Percentiles rank a stretch among this genome's conserved stretches.
Evolutionary conservation across 805 yeast genomes (phyloP).

Genomic region (Candida schatavii): DNA sequence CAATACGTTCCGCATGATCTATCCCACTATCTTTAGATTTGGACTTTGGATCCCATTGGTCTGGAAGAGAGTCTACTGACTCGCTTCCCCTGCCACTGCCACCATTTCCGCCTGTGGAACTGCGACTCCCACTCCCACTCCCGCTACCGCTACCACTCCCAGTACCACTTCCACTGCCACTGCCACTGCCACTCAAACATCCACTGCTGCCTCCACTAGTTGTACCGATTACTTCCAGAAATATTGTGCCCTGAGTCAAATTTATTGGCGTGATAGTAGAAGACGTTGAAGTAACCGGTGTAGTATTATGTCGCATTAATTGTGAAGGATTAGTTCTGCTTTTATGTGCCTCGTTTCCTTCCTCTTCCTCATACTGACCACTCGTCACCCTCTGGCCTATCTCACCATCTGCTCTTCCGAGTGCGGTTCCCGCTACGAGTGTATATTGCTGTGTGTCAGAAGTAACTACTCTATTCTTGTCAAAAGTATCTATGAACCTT

Average conservation of each 20-base stretch:
- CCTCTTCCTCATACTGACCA: slow-evolving; percentile 2
- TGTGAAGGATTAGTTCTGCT: background rate
- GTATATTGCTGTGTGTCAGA: background rate
- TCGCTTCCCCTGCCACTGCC: background rate
- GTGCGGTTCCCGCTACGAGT: background rate
- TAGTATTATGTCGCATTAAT: background rate
- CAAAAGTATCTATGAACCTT: slow-evolving; percentile 1
- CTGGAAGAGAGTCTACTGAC: background rate
- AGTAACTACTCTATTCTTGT: background rate
- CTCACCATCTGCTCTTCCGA: background rate
- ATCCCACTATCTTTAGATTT: background rate
- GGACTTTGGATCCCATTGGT: background rate
- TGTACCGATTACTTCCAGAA: background rate
- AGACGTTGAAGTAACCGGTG: background rate
- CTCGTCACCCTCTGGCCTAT: too few relatives aligned
- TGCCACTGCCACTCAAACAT: too few relatives aligned
- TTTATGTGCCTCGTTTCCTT: background rate
- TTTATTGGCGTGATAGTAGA: background rate
- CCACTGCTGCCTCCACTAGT: background rate
- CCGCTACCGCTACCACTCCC: background rate
- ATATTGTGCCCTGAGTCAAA: background rate
- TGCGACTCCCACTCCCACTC: background rate
- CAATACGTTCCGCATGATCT: background rate
- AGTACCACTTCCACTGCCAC: background rate
- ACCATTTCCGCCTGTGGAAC: background rate